Conservation (phyloP, 192 early-diverging fungal species). For the Coemansia sp. region DNA sequence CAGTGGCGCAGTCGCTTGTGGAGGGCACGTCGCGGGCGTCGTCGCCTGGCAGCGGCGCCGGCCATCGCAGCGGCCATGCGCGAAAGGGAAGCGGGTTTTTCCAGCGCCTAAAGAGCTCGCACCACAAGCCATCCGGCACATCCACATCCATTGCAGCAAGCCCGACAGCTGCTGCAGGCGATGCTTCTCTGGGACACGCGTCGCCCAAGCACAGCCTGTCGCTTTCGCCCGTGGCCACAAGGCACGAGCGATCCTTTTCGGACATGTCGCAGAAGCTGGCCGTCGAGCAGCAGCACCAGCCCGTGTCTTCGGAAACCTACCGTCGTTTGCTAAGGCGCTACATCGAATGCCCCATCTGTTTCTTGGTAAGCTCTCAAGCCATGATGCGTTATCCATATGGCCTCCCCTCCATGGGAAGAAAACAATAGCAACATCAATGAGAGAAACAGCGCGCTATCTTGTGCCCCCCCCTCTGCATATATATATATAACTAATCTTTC, state of each 20-base stretch:
- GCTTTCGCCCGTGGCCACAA: conserved; percentile 12
- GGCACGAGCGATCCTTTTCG: conserved; percentile 35
- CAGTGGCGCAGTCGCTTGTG: not conserved
- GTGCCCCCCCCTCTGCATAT: no score
- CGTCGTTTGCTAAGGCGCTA: conserved; percentile 39
- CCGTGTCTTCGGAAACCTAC: conserved; percentile 11
- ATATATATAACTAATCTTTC: no score
- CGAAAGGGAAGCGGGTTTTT: conserved; percentile 50
- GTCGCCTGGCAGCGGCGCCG: conserved; percentile 2
- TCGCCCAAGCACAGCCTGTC: conserved; percentile 13
- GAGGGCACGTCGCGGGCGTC: conserved; percentile 3
- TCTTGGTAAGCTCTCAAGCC: conserved; percentile 62
- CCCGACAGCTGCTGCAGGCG: not conserved
- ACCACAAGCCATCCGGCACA: not conserved
- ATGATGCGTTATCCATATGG: no score
- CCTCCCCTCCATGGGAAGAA: no score
- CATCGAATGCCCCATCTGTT: conserved; percentile 95
- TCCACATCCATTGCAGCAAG: not conserved
- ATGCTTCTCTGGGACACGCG: not conserved
- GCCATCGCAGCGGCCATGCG: conserved; percentile 16
- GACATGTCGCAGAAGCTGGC: conserved; percentile 4
- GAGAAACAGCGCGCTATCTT: no score
- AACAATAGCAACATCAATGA: no score
- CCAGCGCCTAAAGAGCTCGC: conserved; percentile 24
- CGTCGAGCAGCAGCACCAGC: not conserved